phyloP scores from a whole-genome alignment of 192 early-diverging fungal genomes.

The Coemansia sp. region DNA sequence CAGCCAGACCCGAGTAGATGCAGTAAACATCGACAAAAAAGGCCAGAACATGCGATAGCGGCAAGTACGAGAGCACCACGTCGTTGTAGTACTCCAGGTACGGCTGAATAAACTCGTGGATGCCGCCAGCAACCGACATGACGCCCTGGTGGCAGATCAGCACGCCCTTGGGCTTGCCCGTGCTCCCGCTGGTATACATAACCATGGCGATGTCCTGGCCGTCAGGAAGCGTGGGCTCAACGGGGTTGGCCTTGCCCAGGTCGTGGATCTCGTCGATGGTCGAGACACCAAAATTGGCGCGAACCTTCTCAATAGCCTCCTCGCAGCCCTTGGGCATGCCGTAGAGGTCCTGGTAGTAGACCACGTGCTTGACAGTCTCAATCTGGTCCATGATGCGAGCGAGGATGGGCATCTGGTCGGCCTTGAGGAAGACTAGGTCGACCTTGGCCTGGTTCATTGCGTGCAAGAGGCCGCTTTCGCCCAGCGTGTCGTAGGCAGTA shows the following conservation, averaged over 20 bases:
- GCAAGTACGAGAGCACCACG: slow-evolving; percentile 73
- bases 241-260: slow-evolving; percentile 64
- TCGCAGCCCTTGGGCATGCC: slow-evolving; percentile 55
- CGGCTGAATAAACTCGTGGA: slow-evolving; percentile 32
- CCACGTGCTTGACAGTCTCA: slow-evolving; percentile 59
- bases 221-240: slow-evolving; percentile 20
- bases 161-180: slow-evolving; percentile 94
- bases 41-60: slow-evolving; percentile 85
- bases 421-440: slow-evolving; percentile 62
- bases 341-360: slow-evolving; percentile 59
- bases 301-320: slow-evolving; percentile 60
- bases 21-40: slow-evolving; percentile 74
- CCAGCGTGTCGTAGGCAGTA: slow-evolving; percentile 85
- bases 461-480: slow-evolving; percentile 79
- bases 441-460: slow-evolving; percentile 88
- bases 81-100: slow-evolving; percentile 54
- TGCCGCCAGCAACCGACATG: slow-evolving; percentile 63
- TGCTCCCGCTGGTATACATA: slow-evolving; percentile 91
- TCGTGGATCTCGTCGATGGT: slow-evolving; percentile 70
- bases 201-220: slow-evolving; percentile 70
- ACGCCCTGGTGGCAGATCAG: slow-evolving; percentile 79
- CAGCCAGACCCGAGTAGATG: slow-evolving; percentile 62
- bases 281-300: slow-evolving; percentile 50
- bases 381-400: slow-evolving; percentile 26
- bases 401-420: slow-evolving; percentile 56